phyloP scores from a whole-genome alignment of 306 rosid species.

The Casuarina glauca region DNA sequence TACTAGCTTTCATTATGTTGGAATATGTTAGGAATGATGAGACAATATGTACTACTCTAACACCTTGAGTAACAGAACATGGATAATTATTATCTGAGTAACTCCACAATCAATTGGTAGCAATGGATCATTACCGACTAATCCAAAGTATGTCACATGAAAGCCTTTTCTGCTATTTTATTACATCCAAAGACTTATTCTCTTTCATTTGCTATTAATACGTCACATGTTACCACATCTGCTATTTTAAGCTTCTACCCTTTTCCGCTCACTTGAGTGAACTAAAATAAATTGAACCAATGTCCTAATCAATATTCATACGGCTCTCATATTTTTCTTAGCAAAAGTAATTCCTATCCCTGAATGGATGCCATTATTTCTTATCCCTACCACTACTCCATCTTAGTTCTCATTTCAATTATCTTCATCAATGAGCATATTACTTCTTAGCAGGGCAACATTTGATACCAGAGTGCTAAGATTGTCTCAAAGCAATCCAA shows the following conservation, averaged over 20 bases:
- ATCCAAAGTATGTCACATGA: not conserved
- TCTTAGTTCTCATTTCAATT: not conserved
- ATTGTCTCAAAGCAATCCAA: not conserved
- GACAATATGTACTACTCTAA: not conserved
- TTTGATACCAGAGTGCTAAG: not conserved
- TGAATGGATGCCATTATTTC: not conserved
- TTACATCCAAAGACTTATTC: too few relatives aligned
- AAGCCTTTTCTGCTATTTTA: not conserved
- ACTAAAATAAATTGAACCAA: not conserved
- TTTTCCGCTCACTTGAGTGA: not conserved
- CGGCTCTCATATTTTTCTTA: not conserved
- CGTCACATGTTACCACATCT: too few relatives aligned
- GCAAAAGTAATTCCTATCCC: not conserved
- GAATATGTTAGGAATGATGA: not conserved
- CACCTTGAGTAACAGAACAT: not conserved
- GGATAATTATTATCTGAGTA: not conserved
- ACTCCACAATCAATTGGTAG: not conserved
- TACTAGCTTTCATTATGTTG: not conserved
- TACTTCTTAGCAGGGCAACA: not conserved
- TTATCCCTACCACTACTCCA: not conserved
- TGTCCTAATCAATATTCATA: not conserved
- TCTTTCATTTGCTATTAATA: too few relatives aligned
- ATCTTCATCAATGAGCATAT: not conserved
- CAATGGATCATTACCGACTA: not conserved
- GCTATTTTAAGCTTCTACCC: not conserved